A percentile compares a stretch with the other conserved stretches of the same genome.
Conservation (phyloP, 2,329 filamentous ascomycete genomes). For the Aspergillus intermedius region DNA sequence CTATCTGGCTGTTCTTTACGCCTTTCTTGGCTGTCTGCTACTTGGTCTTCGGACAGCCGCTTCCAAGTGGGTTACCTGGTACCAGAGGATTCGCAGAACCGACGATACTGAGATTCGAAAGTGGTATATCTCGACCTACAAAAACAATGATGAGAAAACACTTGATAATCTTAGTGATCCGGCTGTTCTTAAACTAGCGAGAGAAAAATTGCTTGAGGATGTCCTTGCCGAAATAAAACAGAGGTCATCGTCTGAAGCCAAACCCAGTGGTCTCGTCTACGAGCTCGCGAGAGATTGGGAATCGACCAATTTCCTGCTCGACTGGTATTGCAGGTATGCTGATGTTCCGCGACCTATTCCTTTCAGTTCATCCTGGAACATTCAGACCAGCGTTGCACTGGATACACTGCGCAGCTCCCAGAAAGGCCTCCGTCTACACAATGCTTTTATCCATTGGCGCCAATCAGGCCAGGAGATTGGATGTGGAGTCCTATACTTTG, state of each 20-base stretch:
- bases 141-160: slow-evolving; percentile 30
- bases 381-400: slow-evolving; percentile 50
- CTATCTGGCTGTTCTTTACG: slow-evolving; percentile 50
- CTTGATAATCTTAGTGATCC: slow-evolving; percentile 44
- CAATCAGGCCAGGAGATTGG: slow-evolving; percentile 50
- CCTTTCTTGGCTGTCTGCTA: slow-evolving; percentile 48
- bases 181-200: slow-evolving; percentile 43
- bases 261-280: slow-evolving; percentile 42
- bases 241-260: slow-evolving; percentile 38
- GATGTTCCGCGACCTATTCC: slow-evolving; percentile 46
- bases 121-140: slow-evolving; percentile 32
- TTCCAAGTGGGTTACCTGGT: slow-evolving; percentile 56
- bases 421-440: slow-evolving; percentile 51
- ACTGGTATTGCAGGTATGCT: slow-evolving; percentile 47
- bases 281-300: slow-evolving; percentile 48
- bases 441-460: slow-evolving; percentile 54
- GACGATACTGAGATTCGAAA: slow-evolving; percentile 35
- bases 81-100: slow-evolving; percentile 32
- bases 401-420: slow-evolving; percentile 49
- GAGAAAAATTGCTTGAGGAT: slow-evolving; percentile 41
- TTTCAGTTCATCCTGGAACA: slow-evolving; percentile 53
- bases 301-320: slow-evolving; percentile 48
- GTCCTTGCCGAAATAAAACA: slow-evolving; percentile 41
- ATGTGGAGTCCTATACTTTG: slow-evolving; percentile 49
- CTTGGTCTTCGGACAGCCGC: slow-evolving; percentile 49